phyloP scores from a whole-genome alignment of 805 yeast species.

The Cyberlindnera bimundalis region DNA sequence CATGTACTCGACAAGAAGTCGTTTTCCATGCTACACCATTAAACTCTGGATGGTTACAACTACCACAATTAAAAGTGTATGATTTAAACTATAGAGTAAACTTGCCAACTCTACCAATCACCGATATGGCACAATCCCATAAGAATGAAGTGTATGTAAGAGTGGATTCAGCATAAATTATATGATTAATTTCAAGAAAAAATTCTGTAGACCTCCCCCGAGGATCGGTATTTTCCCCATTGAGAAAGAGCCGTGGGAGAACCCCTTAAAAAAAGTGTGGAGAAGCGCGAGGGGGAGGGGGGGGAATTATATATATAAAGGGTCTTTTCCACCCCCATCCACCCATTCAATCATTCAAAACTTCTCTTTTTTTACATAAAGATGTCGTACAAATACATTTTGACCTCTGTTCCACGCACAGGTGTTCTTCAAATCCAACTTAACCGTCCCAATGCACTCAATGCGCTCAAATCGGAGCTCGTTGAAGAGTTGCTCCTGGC shows the following conservation, averaged over 20 bases:
- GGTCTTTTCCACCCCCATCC: too few species aligned
- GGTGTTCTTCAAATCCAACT: conserved; percentile 27
- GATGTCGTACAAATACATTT: conserved; percentile 23
- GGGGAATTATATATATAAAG: too few species aligned
- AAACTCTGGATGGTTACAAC: conserved; percentile 28
- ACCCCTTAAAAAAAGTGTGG: too few species aligned
- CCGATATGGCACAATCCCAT: conserved; percentile 28
- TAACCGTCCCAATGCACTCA: conserved; percentile 29
- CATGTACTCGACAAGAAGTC: conserved; percentile 50
- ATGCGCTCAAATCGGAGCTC: conserved; percentile 22
- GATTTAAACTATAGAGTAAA: conserved; percentile 67
- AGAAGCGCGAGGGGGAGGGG: conserved; percentile 2
- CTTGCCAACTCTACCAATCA: conserved; percentile 47
- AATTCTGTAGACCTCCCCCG: too few species aligned
- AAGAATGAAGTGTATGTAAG: conserved; percentile 27
- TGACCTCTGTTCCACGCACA: conserved; percentile 19
- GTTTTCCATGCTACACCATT: conserved; percentile 30
- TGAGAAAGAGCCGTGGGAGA: conserved; percentile 1
- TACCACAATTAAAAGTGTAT: conserved; percentile 64
- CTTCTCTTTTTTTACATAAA: not conserved
- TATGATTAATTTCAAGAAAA: too few species aligned
- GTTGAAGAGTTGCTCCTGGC: conserved; percentile 23
- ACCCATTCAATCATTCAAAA: too few species aligned
- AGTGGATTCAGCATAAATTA: conserved; percentile 2
- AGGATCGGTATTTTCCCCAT: conserved; percentile 1